Evolutionary conservation across 805 yeast species (phyloP).

Genomic region (Henningerozyma blattae): DNA sequence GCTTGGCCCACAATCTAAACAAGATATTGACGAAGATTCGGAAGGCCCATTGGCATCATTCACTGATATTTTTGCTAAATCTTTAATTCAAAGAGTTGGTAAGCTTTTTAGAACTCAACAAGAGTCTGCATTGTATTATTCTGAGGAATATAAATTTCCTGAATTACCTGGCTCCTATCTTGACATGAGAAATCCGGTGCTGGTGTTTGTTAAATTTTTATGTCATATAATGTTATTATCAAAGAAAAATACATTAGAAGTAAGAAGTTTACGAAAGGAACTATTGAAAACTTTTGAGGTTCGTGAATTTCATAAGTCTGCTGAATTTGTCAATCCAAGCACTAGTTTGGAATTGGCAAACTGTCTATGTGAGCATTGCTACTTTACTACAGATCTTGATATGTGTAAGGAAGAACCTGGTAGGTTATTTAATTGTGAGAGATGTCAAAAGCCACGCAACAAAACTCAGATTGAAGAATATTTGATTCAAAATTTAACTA

Average conservation of each 20-base stretch:
- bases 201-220: constrained; percentile 67
- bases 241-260: constrained; percentile 53
- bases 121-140: constrained; percentile 54
- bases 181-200: constrained; percentile 50
- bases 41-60: constrained; percentile 34
- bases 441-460: constrained; percentile 55
- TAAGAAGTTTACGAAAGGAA: constrained; percentile 61
- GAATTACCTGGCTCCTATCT: constrained; percentile 61
- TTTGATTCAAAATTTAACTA: constrained; percentile 52
- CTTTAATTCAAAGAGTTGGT: constrained; percentile 53
- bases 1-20: constrained; percentile 40
- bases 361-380: constrained; percentile 72
- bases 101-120: constrained; percentile 57
- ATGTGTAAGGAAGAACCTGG: constrained; percentile 56
- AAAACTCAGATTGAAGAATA: constrained; percentile 68
- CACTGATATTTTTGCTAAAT: constrained; percentile 45
- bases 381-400: constrained; percentile 62
- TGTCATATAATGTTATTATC: constrained; percentile 65
- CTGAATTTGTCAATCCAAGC: constrained; percentile 65
- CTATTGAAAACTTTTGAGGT: constrained; percentile 63
- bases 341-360: constrained; percentile 53
- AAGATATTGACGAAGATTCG: constrained; percentile 18
- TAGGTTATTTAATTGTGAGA: constrained; percentile 44
- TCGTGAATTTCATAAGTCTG: constrained; percentile 72
- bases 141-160: constrained; percentile 62